phyloP scores from a whole-genome alignment of 352 stramenopile genomes.

The Pythium pyrilobum region DNA sequence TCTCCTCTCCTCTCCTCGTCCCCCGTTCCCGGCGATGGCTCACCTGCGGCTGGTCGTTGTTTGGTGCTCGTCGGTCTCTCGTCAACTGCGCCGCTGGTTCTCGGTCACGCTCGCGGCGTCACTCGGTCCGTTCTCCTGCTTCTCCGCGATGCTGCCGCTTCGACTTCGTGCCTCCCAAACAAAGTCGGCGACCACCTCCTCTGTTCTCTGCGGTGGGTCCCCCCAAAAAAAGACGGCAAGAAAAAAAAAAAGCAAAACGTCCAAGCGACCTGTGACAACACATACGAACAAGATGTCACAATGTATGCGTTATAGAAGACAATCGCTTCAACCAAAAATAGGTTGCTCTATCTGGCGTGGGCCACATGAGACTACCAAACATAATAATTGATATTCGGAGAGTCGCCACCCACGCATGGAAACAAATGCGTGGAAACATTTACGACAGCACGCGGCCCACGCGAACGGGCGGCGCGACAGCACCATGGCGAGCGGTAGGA shows the following conservation, averaged over 20 bases:
- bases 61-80: neutral
- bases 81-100: neutral
- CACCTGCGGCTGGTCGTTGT: neutral
- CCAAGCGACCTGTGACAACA: conserved; percentile 3
- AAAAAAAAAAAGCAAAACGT: conserved; percentile 23
- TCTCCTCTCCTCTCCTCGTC: neutral
- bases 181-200: too few relatives aligned
- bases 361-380: conserved; percentile 8
- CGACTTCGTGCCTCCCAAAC: conserved; percentile 1
- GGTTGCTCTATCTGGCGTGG: neutral
- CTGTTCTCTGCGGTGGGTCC: neutral
- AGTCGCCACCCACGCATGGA: neutral
- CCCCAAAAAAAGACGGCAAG: conserved; percentile 22
- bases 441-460: too few relatives aligned
- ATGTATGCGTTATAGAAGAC: conserved; percentile 9
- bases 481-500: conserved; percentile 17
- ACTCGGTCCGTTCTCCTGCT: too few relatives aligned
- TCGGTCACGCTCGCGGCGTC: too few relatives aligned
- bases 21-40: neutral
- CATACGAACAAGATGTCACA: conserved; percentile 14
- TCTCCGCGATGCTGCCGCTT: too few relatives aligned
- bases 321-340: conserved; percentile 9
- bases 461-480: neutral
- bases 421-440: conserved; percentile 15
- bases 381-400: conserved; percentile 18